These are phyloP conservation scores for Cladosporium sp. DNA, from an alignment of 2,329 filamentous ascomycete genomes.

Conservation along the genomic window DNA sequence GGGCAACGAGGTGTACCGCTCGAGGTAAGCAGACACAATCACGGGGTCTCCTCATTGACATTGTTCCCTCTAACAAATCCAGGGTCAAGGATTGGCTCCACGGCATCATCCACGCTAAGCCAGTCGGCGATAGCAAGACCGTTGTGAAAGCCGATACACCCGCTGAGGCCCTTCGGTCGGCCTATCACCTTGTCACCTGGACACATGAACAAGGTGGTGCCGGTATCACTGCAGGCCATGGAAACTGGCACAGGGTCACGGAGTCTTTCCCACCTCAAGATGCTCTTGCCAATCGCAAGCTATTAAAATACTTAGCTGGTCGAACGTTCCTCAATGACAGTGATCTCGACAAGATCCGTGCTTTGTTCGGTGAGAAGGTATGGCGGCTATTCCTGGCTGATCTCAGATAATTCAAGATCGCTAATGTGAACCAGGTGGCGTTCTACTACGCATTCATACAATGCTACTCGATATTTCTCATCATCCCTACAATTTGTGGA, in stretches of 20 bases:
- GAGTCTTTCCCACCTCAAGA: slow-evolving; percentile 6
- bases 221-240: slow-evolving; percentile 5
- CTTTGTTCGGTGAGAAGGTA: slow-evolving; percentile 6
- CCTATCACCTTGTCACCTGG: slow-evolving; percentile 8
- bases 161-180: slow-evolving; percentile 7
- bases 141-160: slow-evolving; percentile 7
- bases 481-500: slow-evolving; percentile 2
- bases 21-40: background rate
- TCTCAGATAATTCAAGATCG: background rate
- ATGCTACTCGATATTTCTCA: slow-evolving; percentile 8
- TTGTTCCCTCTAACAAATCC: background rate
- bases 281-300: slow-evolving; percentile 1
- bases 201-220: slow-evolving; percentile 6
- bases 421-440: background rate
- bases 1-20: slow-evolving; percentile 4
- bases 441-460: slow-evolving; percentile 10
- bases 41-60: background rate
- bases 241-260: slow-evolving; percentile 4
- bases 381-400: background rate
- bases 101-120: slow-evolving; percentile 6
- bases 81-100: slow-evolving; percentile 10
- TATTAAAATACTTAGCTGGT: slow-evolving; percentile 6
- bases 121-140: slow-evolving; percentile 7
- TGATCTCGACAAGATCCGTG: slow-evolving; percentile 7
- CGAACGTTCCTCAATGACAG: slow-evolving; percentile 1